A percentile compares a stretch with the other conserved stretches of the same genome.
Evolutionary conservation across 208 protist genomes (phyloP).

Genomic region (Leishmania guyanensis): DNA sequence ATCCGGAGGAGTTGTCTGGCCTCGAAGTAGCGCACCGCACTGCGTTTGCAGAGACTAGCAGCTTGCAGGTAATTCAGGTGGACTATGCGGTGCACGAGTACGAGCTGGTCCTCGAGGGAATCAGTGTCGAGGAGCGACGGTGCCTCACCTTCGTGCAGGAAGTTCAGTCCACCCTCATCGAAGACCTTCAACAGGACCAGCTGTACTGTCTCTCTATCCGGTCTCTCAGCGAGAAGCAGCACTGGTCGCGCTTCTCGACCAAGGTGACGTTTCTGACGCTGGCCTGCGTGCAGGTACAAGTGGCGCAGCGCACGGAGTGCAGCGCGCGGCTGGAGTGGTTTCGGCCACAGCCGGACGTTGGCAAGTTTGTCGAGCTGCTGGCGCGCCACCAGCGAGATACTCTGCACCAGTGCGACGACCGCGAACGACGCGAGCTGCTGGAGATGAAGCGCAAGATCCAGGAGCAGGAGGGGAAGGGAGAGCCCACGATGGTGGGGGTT

Average conservation of each 20-base stretch:
- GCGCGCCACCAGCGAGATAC: slow-evolving; percentile 43
- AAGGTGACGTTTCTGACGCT: slow-evolving; percentile 86
- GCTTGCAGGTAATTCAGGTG: slow-evolving; percentile 55
- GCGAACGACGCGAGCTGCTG: slow-evolving; percentile 79
- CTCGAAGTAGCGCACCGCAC: neutral
- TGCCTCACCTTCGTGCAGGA: slow-evolving; percentile 60
- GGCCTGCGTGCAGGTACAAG: slow-evolving; percentile 47
- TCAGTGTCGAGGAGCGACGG: slow-evolving; percentile 56
- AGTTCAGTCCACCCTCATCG: slow-evolving; percentile 50
- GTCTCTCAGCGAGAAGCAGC: slow-evolving; percentile 72
- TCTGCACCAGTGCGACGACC: slow-evolving; percentile 74
- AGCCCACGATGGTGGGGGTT: slow-evolving; percentile 36
- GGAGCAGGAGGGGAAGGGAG: slow-evolving; percentile 67
- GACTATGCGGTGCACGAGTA: slow-evolving; percentile 82
- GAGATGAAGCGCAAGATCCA: slow-evolving; percentile 83
- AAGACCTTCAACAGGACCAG: slow-evolving; percentile 70
- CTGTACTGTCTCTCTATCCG: slow-evolving; percentile 86
- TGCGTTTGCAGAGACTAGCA: neutral
- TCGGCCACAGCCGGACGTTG: slow-evolving; percentile 48
- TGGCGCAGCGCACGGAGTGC: slow-evolving; percentile 76
- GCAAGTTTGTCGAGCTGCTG: slow-evolving; percentile 57
- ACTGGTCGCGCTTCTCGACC: slow-evolving; percentile 86
- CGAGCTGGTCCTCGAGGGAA: slow-evolving; percentile 73
- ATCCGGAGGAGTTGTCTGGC: neutral
- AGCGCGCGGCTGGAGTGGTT: slow-evolving; percentile 70